These are phyloP conservation scores for Tricholoma sp. DNA, from an alignment of 768 basidiomycete species.

Conservation along the genomic window DNA sequence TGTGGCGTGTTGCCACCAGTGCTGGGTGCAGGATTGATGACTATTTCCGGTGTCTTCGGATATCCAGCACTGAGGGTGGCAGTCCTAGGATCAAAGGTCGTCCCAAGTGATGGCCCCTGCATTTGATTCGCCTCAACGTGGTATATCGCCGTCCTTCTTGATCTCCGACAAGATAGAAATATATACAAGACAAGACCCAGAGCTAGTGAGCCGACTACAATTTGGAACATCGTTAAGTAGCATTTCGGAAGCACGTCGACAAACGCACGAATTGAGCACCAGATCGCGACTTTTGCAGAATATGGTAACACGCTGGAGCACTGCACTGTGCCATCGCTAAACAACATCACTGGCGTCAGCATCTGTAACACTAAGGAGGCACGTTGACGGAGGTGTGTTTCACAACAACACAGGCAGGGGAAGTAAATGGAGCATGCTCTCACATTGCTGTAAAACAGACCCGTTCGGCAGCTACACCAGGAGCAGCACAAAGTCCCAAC, in stretches of 20 bases:
- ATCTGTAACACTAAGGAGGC: background rate
- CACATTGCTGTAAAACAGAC: conserved; percentile 15
- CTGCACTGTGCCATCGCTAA: conserved; percentile 13
- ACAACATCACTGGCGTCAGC: background rate
- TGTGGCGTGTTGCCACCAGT: conserved; percentile 4
- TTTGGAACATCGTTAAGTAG: background rate
- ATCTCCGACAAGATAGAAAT: conserved; percentile 8
- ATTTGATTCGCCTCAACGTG: conserved; percentile 17
- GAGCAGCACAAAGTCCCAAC: conserved; percentile 12
- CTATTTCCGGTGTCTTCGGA: background rate
- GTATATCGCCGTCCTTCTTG: conserved; percentile 10
- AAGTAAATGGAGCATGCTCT: background rate
- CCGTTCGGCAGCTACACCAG: conserved; percentile 16
- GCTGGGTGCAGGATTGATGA: conserved; percentile 6
- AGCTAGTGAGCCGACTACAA: conserved; percentile 7
- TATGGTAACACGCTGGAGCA: conserved; percentile 13
- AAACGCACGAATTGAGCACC: conserved; percentile 11
- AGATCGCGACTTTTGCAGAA: conserved; percentile 14
- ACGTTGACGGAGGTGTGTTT: background rate
- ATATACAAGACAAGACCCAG: conserved; percentile 10
- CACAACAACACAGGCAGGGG: too few species aligned
- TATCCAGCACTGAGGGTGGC: background rate
- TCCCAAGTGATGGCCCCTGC: conserved; percentile 14
- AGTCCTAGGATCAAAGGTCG: conserved; percentile 14
- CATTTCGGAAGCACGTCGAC: background rate